Evolutionary conservation across 2,329 filamentous ascomycete genomes (phyloP).

Genomic region (Aspergillus sp.): DNA sequence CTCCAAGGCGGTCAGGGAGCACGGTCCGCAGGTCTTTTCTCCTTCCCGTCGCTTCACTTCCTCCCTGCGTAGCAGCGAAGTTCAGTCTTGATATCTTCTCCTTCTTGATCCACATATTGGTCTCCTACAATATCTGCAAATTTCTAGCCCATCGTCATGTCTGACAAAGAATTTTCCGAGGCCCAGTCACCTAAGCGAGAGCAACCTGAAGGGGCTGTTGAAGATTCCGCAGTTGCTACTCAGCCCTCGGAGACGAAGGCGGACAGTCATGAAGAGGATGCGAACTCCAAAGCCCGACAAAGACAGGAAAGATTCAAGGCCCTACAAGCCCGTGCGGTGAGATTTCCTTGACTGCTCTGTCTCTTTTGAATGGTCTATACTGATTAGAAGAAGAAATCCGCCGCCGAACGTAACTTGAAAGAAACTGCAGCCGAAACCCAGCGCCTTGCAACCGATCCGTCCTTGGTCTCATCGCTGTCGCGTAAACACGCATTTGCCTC

Average conservation of each 20-base stretch:
- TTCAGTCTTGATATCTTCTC: neutral
- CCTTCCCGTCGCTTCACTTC: neutral
- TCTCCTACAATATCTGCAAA: too few species aligned
- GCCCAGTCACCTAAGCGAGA: constrained; percentile 7
- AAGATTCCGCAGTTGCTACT: neutral
- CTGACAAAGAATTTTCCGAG: constrained; percentile 10
- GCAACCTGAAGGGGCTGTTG: constrained; percentile 6
- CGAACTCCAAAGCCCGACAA: constrained; percentile 50
- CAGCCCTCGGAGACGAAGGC: neutral
- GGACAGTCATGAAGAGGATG: constrained; percentile 20
- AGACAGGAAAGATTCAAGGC: constrained; percentile 82
- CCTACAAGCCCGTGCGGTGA: constrained; percentile 71
- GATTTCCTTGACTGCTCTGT: constrained; percentile 15
- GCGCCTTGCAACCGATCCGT: constrained; percentile 73
- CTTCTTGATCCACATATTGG: neutral
- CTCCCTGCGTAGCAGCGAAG: neutral
- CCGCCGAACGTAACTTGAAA: constrained; percentile 64
- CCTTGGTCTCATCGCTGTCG: constrained; percentile 72
- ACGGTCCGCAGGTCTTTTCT: neutral
- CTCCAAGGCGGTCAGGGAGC: neutral
- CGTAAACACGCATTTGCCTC: constrained; percentile 84
- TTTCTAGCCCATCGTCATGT: neutral
- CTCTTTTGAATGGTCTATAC: constrained; percentile 1
- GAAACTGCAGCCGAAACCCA: constrained; percentile 82
- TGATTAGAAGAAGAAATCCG: constrained; percentile 40